These are phyloP conservation scores for Diutina scorzettiae DNA, from an alignment of 1,139 yeast genomes.

Conservation along the genomic window DNA sequence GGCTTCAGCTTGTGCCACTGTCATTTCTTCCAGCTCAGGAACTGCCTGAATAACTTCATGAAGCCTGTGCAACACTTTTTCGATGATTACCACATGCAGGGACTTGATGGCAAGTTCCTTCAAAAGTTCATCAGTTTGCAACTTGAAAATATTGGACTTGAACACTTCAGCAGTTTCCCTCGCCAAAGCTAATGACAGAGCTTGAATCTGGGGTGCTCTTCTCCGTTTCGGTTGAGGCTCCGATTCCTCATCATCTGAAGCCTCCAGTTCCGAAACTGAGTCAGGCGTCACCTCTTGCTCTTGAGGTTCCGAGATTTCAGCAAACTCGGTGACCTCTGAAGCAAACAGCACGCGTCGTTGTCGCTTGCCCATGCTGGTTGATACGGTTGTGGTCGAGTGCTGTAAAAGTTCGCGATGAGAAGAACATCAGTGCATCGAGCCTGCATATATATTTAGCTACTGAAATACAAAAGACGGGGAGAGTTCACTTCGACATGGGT, in stretches of 20 bases:
- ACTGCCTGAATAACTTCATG: slow-evolving; percentile 57
- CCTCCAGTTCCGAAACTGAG: background rate
- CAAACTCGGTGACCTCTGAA: slow-evolving; percentile 2
- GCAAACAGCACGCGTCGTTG: slow-evolving; percentile 6
- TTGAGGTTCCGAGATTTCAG: background rate
- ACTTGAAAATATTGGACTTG: slow-evolving; percentile 86
- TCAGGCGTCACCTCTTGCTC: background rate
- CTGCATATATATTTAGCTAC: background rate
- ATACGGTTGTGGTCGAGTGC: background rate
- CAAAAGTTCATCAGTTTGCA: slow-evolving; percentile 84
- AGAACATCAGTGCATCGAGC: background rate
- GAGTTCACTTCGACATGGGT: background rate
- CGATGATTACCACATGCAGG: slow-evolving; percentile 50
- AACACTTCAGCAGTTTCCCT: slow-evolving; percentile 89
- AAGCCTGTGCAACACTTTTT: slow-evolving; percentile 65
- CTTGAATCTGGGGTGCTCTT: background rate
- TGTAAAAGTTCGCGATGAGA: slow-evolving; percentile 4
- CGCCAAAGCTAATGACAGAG: slow-evolving; percentile 29
- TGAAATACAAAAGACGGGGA: background rate
- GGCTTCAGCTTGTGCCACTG: slow-evolving; percentile 41
- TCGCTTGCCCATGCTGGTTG: slow-evolving; percentile 6
- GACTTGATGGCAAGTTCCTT: slow-evolving; percentile 70
- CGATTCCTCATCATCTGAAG: background rate
- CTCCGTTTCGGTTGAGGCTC: background rate
- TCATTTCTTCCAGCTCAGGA: slow-evolving; percentile 39